These are phyloP conservation scores for Phytophthora cactorum DNA, from an alignment of 352 stramenopile genomes.

Conservation along the genomic window DNA sequence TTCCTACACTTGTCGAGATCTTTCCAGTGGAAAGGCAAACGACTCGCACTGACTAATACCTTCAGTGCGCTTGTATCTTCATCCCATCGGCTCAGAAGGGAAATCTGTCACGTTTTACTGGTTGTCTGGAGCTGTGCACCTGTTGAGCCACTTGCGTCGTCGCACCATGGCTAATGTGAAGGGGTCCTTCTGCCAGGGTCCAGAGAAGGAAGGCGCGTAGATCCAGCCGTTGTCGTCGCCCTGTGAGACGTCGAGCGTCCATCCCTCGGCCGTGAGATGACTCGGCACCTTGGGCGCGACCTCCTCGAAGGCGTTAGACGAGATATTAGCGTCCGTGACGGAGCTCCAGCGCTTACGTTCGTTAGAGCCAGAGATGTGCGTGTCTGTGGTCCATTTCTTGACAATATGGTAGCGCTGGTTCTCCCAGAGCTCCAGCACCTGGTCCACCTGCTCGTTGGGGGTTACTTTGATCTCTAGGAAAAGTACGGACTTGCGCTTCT, in stretches of 20 bases:
- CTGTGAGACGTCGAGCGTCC: slow-evolving; percentile 77
- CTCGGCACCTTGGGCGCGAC: slow-evolving; percentile 67
- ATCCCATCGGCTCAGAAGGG: slow-evolving; percentile 10
- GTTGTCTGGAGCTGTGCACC: slow-evolving; percentile 47
- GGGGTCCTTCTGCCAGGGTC: slow-evolving; percentile 77
- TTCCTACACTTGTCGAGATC: slow-evolving; percentile 17
- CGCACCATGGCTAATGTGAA: slow-evolving; percentile 82
- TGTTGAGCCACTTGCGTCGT: slow-evolving; percentile 86
- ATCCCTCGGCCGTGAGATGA: slow-evolving; percentile 66
- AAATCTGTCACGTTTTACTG: slow-evolving; percentile 21
- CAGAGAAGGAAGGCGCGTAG: slow-evolving; percentile 79
- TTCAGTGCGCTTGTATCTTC: slow-evolving; percentile 11
- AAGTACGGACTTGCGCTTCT: slow-evolving; percentile 62
- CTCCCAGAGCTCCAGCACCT: slow-evolving; percentile 84
- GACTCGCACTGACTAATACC: background rate
- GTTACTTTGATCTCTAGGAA: slow-evolving; percentile 67
- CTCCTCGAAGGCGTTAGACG: slow-evolving; percentile 71
- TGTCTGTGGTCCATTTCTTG: slow-evolving; percentile 79
- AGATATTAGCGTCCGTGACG: slow-evolving; percentile 62
- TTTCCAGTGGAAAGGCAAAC: slow-evolving; percentile 4
- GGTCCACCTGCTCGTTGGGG: slow-evolving; percentile 57
- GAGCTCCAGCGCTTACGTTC: slow-evolving; percentile 81
- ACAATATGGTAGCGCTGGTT: slow-evolving; percentile 83
- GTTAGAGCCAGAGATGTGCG: slow-evolving; percentile 49
- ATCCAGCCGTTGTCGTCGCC: slow-evolving; percentile 88